Evolutionary conservation across 805 yeast species (phyloP), one percentile per base, ranked within the genome.

Genomic region (Candida methanosorbosa): DNA sequence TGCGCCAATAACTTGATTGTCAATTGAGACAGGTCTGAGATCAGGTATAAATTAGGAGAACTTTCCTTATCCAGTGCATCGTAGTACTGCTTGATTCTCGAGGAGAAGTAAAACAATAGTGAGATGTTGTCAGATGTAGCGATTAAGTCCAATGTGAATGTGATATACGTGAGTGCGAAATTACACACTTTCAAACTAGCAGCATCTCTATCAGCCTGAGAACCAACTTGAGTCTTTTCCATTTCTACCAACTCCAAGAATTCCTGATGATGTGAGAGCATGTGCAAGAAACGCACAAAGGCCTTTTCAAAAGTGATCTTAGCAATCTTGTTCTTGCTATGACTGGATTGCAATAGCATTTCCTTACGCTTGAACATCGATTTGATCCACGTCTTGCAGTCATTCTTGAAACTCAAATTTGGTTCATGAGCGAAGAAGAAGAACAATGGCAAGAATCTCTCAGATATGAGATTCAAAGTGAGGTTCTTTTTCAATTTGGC

Each of bases 391-490:
- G 79, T 80, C 25, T 66, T 64, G 0, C 75, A 68, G 27, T 72
- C 70, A 2, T 58, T 53, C 39, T 66, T 71, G 27, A 85, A 50
- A 1, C 55, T 54, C 3, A 45, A 46, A 20, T 72, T 68, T 0
- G 94, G 90, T 48, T 87, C 97, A 48, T 74, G 77, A 1, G 92
- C 94, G 45, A 72, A 64, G 50, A 83, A 80, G 50, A 81, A 84
- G 1, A 83, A 60, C 17, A 84, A 52, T 1, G 86, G 78, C 29
- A 81, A 48, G 46, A 78, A 85, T 40, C 75, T 68, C 36, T 78
- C 78, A 1, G 94, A 75, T 3, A 86, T 65, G 9, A 52, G 42
- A 33, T 68, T 75, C 18, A 58, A 54, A 19, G 77, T 66, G 32
- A 82, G 56, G 35, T 64, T 63, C 24, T 65, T 64, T 39, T 77